Evolutionary conservation across 768 basidiomycete genomes (phyloP).

Genomic region (Podaxis sp.): DNA sequence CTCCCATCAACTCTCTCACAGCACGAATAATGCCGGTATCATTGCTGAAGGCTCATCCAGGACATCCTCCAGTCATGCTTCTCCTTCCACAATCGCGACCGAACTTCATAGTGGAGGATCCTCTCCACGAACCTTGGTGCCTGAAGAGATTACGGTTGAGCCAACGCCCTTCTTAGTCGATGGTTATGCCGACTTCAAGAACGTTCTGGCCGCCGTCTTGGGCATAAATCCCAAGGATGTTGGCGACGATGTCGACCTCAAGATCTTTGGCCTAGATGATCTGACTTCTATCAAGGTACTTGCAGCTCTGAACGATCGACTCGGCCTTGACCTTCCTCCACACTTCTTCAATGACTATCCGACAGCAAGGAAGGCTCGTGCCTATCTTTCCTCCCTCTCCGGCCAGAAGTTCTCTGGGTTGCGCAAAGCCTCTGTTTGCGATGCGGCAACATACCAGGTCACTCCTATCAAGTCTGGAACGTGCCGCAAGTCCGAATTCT

Average conservation of each 20-base stretch:
- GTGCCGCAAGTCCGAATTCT: background rate
- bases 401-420: background rate
- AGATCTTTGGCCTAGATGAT: conserved; percentile 57
- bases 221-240: conserved; percentile 40
- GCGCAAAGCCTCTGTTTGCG: background rate
- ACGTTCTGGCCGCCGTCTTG: conserved; percentile 44
- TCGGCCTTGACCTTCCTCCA: conserved; percentile 40
- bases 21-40: conserved; percentile 26
- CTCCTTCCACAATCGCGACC: background rate
- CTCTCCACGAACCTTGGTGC: conserved; percentile 40
- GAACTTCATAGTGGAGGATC: conserved; percentile 21
- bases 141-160: conserved; percentile 30
- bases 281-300: conserved; percentile 59
- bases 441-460: background rate
- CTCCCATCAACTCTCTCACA: background rate
- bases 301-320: conserved; percentile 41
- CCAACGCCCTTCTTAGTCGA: conserved; percentile 19
- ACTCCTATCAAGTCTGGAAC: background rate
- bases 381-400: conserved; percentile 23
- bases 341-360: conserved; percentile 39
- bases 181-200: conserved; percentile 28
- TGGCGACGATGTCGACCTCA: conserved; percentile 43
- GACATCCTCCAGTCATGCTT: conserved; percentile 10
- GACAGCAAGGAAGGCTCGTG: conserved; percentile 38
- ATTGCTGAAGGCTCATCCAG: conserved; percentile 24